phyloP scores from a whole-genome alignment of 208 protist genomes.

The Wallacemonas sp. region DNA sequence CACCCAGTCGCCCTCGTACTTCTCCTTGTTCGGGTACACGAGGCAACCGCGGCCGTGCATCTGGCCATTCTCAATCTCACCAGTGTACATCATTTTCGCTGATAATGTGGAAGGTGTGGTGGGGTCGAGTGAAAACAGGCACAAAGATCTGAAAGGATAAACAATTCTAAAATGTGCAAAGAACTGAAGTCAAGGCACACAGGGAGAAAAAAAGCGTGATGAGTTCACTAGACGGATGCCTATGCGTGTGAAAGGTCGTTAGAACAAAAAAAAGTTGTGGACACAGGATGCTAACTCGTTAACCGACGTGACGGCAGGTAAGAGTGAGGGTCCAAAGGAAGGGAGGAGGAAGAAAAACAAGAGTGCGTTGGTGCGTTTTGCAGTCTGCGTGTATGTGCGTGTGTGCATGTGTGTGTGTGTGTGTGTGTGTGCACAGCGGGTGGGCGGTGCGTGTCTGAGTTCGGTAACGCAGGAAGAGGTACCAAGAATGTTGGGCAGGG shows the following conservation, averaged over 20 bases:
- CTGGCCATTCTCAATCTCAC: conserved; percentile 95
- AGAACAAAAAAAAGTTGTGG: neutral
- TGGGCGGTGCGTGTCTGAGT: neutral
- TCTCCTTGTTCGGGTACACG: conserved; percentile 94
- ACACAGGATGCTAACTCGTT: neutral
- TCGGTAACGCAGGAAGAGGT: neutral
- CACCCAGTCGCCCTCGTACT: conserved; percentile 94
- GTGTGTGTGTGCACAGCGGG: too few relatives aligned
- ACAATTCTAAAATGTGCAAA: neutral
- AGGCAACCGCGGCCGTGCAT: conserved; percentile 95
- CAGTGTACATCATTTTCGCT: conserved; percentile 93
- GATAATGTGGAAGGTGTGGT: neutral
- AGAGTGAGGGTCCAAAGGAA: too few relatives aligned
- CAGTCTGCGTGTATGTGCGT: too few relatives aligned
- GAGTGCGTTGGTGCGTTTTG: neutral
- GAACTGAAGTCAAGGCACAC: conserved; percentile 4
- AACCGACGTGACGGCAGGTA: neutral
- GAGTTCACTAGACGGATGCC: too few relatives aligned
- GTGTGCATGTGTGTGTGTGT: neutral
- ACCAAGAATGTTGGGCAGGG: neutral
- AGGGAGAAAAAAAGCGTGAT: neutral
- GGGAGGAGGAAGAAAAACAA: neutral
- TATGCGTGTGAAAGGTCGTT: too few relatives aligned
- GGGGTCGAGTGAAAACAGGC: neutral
- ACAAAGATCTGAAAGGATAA: neutral